Evolutionary conservation across 1,284 basidiomycete species (phyloP).

Genomic region (Apiotrichum domesticum): DNA sequence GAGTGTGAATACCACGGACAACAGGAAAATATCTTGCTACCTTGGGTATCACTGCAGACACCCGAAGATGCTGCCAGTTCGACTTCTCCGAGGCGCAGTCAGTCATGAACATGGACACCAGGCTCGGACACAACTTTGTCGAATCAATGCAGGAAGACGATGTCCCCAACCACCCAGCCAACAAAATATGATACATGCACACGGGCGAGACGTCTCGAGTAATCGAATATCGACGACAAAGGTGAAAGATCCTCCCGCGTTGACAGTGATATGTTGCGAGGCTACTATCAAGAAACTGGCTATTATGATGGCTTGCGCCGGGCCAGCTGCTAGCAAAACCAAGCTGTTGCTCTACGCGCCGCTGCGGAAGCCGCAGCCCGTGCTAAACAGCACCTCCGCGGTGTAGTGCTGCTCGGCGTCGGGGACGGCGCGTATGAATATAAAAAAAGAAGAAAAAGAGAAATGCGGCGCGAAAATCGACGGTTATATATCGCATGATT

Average conservation of each 20-base stretch:
- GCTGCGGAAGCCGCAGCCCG: not conserved
- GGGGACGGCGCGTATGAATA: not conserved
- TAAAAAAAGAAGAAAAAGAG: not conserved
- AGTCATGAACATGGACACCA: too few species aligned
- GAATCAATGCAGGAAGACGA: too few species aligned
- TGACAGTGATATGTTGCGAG: conserved; percentile 9
- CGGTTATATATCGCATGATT: too few species aligned
- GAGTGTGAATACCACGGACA: too few species aligned
- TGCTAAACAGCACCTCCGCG: not conserved
- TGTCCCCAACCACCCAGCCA: too few species aligned
- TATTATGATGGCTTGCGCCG: conserved; percentile 4
- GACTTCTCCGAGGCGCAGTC: too few species aligned
- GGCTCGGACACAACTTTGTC: too few species aligned
- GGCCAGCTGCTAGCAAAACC: conserved; percentile 19
- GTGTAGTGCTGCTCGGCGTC: not conserved
- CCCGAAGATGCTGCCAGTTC: too few species aligned
- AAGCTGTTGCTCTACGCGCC: conserved; percentile 8
- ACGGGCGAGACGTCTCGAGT: too few species aligned
- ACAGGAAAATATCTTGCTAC: too few species aligned
- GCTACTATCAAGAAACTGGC: conserved; percentile 22
- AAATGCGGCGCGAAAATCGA: not conserved
- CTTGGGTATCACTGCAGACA: too few species aligned
- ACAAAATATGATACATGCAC: too few species aligned
- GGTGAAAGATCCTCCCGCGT: not conserved
- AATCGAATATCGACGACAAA: not conserved